These are phyloP conservation scores for Sedum album DNA, from an alignment of 164 flowering plant genomes.

Conservation along the genomic window DNA sequence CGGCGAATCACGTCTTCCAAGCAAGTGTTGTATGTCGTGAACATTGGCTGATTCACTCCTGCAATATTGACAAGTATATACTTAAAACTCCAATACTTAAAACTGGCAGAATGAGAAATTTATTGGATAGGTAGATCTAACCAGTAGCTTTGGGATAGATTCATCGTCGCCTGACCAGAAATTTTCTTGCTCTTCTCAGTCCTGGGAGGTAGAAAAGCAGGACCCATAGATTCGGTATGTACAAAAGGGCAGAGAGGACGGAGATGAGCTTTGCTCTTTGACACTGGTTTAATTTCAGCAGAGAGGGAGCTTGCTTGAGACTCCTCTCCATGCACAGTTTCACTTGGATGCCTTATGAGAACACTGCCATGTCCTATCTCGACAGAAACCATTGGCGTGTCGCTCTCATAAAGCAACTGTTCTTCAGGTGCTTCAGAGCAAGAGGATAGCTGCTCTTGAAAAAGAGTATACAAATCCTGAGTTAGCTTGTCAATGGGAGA, in stretches of 20 bases:
- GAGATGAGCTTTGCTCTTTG: constrained; percentile 42
- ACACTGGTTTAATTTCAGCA: constrained; percentile 47
- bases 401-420: constrained; percentile 76
- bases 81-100: background rate
- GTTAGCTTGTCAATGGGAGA: constrained; percentile 93
- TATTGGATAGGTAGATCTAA: constrained; percentile 12
- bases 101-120: background rate
- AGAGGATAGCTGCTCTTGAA: constrained; percentile 77
- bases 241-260: constrained; percentile 29
- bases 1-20: constrained; percentile 48
- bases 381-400: constrained; percentile 81
- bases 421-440: constrained; percentile 76
- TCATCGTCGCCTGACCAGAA: constrained; percentile 18
- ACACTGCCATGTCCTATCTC: constrained; percentile 97
- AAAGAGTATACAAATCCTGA: constrained; percentile 64
- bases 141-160: constrained; percentile 27
- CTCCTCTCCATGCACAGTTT: constrained; percentile 73
- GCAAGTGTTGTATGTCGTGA: constrained; percentile 34
- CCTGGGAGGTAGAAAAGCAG: constrained; percentile 18
- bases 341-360: constrained; percentile 71
- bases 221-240: constrained; percentile 28
- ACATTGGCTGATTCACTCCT: constrained; percentile 47
- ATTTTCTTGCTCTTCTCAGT: constrained; percentile 29
- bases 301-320: constrained; percentile 95
- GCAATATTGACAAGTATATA: background rate